Conservation (phyloP, 192 early-diverging fungal species). For the Physocladia obscura region DNA sequence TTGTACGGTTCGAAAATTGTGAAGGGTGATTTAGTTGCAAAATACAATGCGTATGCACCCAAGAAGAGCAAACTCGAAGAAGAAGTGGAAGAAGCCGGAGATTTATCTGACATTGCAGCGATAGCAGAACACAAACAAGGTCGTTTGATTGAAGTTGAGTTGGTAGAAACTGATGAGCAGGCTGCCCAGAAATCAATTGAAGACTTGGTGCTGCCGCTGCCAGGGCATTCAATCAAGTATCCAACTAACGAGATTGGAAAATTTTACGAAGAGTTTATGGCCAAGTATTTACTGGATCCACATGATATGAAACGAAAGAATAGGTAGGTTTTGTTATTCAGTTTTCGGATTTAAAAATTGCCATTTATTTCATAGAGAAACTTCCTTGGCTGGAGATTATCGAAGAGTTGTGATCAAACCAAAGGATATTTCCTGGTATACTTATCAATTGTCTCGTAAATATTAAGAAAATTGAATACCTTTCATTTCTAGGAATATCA, state of each 20-base stretch:
- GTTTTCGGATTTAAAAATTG: not conserved
- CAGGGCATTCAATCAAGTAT: constrained; percentile 76
- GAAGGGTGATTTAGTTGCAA: constrained; percentile 80
- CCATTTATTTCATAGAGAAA: constrained; percentile 17
- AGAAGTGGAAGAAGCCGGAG: constrained; percentile 4
- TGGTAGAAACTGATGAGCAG: constrained; percentile 69
- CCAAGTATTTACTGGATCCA: constrained; percentile 70
- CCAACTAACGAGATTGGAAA: constrained; percentile 71
- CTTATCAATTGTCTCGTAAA: not conserved
- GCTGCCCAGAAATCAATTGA: constrained; percentile 69
- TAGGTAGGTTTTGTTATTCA: constrained; percentile 32
- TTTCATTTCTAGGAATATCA: constrained; percentile 22
- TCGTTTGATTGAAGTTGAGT: constrained; percentile 26
- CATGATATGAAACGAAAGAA: constrained; percentile 58
- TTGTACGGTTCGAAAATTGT: constrained; percentile 69
- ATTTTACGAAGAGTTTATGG: constrained; percentile 72
- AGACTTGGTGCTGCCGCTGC: constrained; percentile 92
- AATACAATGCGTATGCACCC: constrained; percentile 30
- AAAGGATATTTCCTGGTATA: constrained; percentile 39
- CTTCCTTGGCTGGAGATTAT: constrained; percentile 49
- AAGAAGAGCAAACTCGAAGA: constrained; percentile 11
- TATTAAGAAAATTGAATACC: constrained; percentile 65
- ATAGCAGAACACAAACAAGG: constrained; percentile 28
- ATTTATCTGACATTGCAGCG: constrained; percentile 26
- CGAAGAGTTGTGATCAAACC: constrained; percentile 42